A percentile compares a stretch with the other conserved stretches of the same genome.
Evolutionary conservation across 2,329 filamentous ascomycete genomes (phyloP).

Genomic region (Penicillium sp.): DNA sequence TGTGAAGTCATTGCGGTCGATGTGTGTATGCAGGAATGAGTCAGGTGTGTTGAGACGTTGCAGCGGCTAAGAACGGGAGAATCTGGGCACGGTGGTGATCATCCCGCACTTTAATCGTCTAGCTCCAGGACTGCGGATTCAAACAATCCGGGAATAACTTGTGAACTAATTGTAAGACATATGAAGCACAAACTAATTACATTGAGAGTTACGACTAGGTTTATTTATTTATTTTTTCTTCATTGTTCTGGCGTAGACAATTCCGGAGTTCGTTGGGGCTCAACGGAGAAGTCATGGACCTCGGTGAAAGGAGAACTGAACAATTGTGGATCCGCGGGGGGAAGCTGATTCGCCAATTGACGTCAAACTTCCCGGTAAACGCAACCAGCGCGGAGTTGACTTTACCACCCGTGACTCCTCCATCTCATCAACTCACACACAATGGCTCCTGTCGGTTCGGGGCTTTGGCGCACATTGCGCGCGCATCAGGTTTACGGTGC

Average conservation of each 20-base stretch:
- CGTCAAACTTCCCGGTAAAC: slow-evolving; percentile 7
- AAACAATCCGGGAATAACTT: slow-evolving; percentile 1
- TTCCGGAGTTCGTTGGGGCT: slow-evolving; percentile 8
- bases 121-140: neutral
- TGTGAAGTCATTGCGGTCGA: neutral
- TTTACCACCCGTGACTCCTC: neutral
- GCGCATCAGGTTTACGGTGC: slow-evolving; percentile 77
- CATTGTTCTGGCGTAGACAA: neutral
- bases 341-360: slow-evolving; percentile 14
- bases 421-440: neutral
- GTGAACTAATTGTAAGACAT: neutral
- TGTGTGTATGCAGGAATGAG: neutral
- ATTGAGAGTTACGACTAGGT: neutral
- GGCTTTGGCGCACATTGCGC: slow-evolving; percentile 68
- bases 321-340: slow-evolving; percentile 5
- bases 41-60: neutral
- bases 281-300: slow-evolving; percentile 14
- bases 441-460: slow-evolving; percentile 56
- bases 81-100: slow-evolving; percentile 2
- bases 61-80: neutral
- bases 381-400: slow-evolving; percentile 2
- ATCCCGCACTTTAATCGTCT: slow-evolving; percentile 15
- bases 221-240: neutral
- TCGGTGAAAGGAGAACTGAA: slow-evolving; percentile 14
- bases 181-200: neutral